Conservation (phyloP, 805 yeast genomes). For the Lachancea lanzarotensis region DNA sequence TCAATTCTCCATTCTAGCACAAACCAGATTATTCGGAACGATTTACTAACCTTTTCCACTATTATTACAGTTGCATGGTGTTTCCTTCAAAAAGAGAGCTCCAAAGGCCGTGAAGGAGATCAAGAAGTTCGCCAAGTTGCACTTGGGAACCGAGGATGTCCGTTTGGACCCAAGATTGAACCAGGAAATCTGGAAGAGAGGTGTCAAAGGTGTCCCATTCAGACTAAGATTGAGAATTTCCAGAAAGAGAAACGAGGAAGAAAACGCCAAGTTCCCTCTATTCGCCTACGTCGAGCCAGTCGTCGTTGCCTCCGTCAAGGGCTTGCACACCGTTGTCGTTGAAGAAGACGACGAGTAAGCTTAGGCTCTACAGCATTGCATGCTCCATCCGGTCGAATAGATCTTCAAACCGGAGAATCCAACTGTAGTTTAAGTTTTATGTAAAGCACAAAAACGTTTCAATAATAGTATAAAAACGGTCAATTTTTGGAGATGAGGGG, state of each 20-base stretch:
- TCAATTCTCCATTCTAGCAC: too few species aligned
- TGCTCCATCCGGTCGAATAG: constrained; percentile 14
- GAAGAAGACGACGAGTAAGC: constrained; percentile 75
- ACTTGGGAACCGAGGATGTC: constrained; percentile 99
- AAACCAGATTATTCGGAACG: background rate
- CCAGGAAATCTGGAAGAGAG: constrained; percentile 99
- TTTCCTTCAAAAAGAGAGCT: constrained; percentile 99
- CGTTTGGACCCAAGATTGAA: constrained; percentile 98
- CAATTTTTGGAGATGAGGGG: background rate
- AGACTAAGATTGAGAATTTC: constrained; percentile 98
- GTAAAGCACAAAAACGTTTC: constrained; percentile 9
- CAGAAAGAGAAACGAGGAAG: constrained; percentile 99
- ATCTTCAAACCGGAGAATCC: constrained; percentile 6
- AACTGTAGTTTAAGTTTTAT: constrained; percentile 9
- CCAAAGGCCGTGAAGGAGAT: constrained; percentile 99
- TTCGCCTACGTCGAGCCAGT: constrained; percentile 98
- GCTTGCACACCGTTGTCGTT: constrained; percentile 95
- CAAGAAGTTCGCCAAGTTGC: constrained; percentile 96
- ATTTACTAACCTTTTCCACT: background rate
- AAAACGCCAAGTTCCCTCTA: constrained; percentile 95
- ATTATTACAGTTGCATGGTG: constrained; percentile 80
- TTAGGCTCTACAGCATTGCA: constrained; percentile 28
- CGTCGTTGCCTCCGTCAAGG: constrained; percentile 89
- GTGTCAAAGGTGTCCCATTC: constrained; percentile 98
- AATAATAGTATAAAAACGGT: constrained; percentile 9